Base-by-base conservation (phyloP, 345 rosid genomes). In the Citrus trifoliata region DNA sequence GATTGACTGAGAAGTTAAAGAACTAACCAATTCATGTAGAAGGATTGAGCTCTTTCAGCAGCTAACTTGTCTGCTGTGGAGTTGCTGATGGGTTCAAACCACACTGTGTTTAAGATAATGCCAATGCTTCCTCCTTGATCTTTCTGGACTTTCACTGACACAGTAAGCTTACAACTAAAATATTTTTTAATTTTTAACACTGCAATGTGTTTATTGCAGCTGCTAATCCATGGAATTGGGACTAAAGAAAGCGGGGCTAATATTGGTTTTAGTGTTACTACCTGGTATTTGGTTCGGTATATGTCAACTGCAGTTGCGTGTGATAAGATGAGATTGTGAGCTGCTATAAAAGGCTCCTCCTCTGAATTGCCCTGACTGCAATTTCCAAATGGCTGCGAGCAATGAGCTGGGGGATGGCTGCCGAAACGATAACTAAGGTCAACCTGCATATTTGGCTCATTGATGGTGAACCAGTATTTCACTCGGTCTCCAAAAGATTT, bases 401-500 rank as follows among this genome's bases (percentile, higher is more conserved):
- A 93, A 1, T 84, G 87, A 7, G 76, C 19, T 0, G 95, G 97
- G 10, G 97, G 90, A 68, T 75, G 70, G 1, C 4, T 0, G 7
- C 95, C 97, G 0, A 1, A 33, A 21, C 67, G 55, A 70, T 91
- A 90, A 3, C 87, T 76, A 10, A 67, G 46, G 8, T 9, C 68
- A 28, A 81, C 76, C n/a, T 84, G 75, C 60, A 76, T 63, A 70
- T 87, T 88, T 5, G 95, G 95, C 87, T 91, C 97, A 28, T 93
- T 93, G 30, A 93, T 37, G 16, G 93, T 89, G 5, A 59, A 72
- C 94, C 95, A 93, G 8, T 90, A 78, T 80, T 83, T 86, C 32
- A 91, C 93, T 30, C 94, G 71, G 67, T 91, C 89, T 70, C 95
- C 95, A 4, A 88, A 93, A 40, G 82, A 80, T 78, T 87, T 81